phyloP scores from a whole-genome alignment of 2,329 filamentous ascomycete genomes.

The Emmonsiellopsis sp. region DNA sequence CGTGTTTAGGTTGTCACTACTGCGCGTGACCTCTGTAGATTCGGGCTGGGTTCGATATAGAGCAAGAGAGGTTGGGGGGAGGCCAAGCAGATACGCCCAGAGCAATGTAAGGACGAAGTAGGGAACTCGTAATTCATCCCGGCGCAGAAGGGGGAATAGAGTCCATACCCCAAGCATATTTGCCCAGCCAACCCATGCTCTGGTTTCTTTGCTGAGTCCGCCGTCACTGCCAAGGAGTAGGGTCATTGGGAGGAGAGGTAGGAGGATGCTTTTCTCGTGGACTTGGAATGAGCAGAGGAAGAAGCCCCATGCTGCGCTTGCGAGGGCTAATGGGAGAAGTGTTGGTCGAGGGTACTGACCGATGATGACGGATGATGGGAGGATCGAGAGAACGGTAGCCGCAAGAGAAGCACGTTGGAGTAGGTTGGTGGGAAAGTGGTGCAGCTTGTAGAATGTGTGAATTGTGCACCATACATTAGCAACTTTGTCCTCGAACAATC shows the following conservation, averaged over 20 bases:
- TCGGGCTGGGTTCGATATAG: constrained; percentile 51
- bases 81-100: constrained; percentile 83
- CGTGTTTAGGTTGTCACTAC: constrained; percentile 39
- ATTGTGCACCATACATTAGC: constrained; percentile 96
- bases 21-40: constrained; percentile 23
- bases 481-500: constrained; percentile 96
- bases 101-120: constrained; percentile 77
- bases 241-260: constrained; percentile 90
- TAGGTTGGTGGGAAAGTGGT: constrained; percentile 58
- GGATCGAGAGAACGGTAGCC: constrained; percentile 66
- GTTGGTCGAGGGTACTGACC: constrained; percentile 69
- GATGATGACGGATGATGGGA: constrained; percentile 69
- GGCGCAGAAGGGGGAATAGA: constrained; percentile 79
- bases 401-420: constrained; percentile 69
- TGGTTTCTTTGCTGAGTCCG: constrained; percentile 64
- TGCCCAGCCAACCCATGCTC: constrained; percentile 92
- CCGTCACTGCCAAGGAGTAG: constrained; percentile 69
- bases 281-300: constrained; percentile 98
- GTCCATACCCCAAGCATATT: constrained; percentile 88
- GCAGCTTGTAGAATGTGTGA: constrained; percentile 84
- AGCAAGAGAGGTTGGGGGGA: constrained; percentile 67
- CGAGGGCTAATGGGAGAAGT: constrained; percentile 69
- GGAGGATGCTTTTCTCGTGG: constrained; percentile 91
- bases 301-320: constrained; percentile 87
- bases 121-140: constrained; percentile 74